Conservation (phyloP, 257 asterid genomes). For the Forsythia viridissima region DNA sequence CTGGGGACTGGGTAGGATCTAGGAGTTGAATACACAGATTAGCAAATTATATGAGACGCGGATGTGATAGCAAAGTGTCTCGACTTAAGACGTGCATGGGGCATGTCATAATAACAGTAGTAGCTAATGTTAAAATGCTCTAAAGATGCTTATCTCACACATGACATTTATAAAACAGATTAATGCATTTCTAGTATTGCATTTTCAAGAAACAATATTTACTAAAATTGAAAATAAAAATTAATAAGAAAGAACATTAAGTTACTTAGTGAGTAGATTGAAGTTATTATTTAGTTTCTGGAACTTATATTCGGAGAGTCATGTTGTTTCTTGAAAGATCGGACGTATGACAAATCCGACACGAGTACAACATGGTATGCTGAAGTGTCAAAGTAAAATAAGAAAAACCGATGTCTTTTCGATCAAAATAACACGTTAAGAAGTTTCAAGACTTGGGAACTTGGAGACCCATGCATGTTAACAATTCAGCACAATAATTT, state of each 20-base stretch:
- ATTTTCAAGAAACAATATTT: not conserved
- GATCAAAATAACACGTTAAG: not conserved
- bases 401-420: not conserved
- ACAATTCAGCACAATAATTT: conserved; percentile 9
- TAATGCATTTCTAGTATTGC: not conserved
- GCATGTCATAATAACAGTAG: not conserved
- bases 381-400: not conserved
- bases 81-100: not conserved
- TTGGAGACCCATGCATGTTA: conserved; percentile 12
- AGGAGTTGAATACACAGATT: not conserved
- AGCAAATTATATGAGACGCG: not conserved
- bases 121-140: not conserved
- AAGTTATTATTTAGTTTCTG: not conserved
- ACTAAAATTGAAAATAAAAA: too few relatives aligned
- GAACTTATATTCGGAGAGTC: not conserved
- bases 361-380: not conserved
- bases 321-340: too few relatives aligned
- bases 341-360: too few relatives aligned
- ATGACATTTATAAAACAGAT: not conserved
- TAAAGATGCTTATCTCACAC: not conserved
- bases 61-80: not conserved
- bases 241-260: not conserved
- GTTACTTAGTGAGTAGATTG: not conserved
- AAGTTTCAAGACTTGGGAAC: not conserved
- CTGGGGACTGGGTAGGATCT: not conserved